Evolutionary conservation across 2,329 filamentous ascomycete species (phyloP).

Genomic region (Tolypocladium cylindrosporum): DNA sequence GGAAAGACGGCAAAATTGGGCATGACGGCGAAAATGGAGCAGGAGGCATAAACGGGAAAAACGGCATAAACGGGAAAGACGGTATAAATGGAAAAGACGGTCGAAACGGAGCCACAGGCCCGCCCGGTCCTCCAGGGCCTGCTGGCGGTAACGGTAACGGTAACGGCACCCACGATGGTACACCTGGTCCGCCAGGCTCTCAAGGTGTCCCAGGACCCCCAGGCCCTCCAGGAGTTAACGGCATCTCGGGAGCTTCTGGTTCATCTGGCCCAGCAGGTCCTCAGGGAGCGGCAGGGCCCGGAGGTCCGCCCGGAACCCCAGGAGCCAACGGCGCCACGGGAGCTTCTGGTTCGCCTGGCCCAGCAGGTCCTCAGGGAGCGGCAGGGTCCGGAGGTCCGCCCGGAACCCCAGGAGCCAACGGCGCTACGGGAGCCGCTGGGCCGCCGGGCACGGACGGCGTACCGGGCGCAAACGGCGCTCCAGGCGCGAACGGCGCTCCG

Average conservation of each 20-base stretch:
- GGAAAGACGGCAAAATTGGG: not conserved
- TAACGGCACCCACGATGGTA: not conserved
- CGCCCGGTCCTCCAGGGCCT: not conserved
- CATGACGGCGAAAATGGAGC: no score
- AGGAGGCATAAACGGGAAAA: no score
- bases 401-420: not conserved
- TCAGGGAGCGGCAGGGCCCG: not conserved
- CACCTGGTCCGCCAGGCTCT: not conserved
- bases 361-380: not conserved
- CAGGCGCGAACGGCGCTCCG: no score
- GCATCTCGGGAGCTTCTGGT: not conserved
- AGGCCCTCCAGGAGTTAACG: not conserved
- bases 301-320: not conserved
- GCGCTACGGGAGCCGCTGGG: not conserved
- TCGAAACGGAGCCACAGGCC: not conserved
- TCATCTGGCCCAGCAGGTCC: not conserved
- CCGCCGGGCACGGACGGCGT: not conserved
- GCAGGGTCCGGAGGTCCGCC: not conserved
- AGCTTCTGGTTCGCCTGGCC: not conserved
- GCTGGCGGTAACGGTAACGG: no score
- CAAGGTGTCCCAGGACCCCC: not conserved
- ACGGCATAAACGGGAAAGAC: not conserved
- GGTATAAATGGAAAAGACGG: not conserved
- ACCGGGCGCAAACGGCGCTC: no score
- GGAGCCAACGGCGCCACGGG: not conserved